phyloP scores from a whole-genome alignment of 176 grass and related monocot species.

The Otatea glauca region DNA sequence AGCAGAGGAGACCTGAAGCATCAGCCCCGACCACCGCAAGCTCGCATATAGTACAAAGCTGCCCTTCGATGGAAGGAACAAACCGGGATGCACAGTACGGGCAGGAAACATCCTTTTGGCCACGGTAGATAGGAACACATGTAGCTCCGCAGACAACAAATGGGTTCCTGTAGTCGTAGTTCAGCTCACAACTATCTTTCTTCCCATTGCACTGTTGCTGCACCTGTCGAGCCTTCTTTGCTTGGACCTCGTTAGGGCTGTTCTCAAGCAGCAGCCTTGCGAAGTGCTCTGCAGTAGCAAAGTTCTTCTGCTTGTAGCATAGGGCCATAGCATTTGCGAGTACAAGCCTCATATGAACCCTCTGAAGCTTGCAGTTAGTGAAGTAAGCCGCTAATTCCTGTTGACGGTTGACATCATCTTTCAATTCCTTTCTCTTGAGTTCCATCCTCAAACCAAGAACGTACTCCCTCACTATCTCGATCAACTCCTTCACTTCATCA shows the following conservation, averaged over 20 bases:
- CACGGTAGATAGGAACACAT: constrained; percentile 88
- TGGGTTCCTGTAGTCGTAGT: constrained; percentile 95
- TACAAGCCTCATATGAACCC: constrained; percentile 86
- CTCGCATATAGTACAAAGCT: constrained; percentile 93
- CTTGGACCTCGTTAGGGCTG: constrained; percentile 68
- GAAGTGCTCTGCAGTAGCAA: constrained; percentile 75
- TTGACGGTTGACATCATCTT: constrained; percentile 66
- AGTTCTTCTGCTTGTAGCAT: constrained; percentile 79
- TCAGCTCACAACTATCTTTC: constrained; percentile 66
- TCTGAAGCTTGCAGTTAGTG: constrained; percentile 97
- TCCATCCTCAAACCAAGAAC: constrained; percentile 91
- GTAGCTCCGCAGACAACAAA: constrained; percentile 91
- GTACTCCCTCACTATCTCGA: constrained; percentile 90
- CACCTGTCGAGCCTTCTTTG: constrained; percentile 85
- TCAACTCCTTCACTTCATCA: constrained; percentile 95
- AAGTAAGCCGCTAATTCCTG: constrained; percentile 95
- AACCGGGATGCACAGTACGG: constrained; percentile 81
- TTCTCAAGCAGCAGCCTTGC: constrained; percentile 90
- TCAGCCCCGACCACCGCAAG: constrained; percentile 74
- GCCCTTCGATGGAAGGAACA: constrained; percentile 66
- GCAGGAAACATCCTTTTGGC: constrained; percentile 91
- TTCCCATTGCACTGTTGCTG: constrained; percentile 64
- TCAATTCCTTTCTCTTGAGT: constrained; percentile 82
- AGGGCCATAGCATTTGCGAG: constrained; percentile 76
- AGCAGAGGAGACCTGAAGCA: constrained; percentile 91